Conservation (phyloP, 2,329 filamentous ascomycete genomes). For the Neopestalotiopsis clavispora region DNA sequence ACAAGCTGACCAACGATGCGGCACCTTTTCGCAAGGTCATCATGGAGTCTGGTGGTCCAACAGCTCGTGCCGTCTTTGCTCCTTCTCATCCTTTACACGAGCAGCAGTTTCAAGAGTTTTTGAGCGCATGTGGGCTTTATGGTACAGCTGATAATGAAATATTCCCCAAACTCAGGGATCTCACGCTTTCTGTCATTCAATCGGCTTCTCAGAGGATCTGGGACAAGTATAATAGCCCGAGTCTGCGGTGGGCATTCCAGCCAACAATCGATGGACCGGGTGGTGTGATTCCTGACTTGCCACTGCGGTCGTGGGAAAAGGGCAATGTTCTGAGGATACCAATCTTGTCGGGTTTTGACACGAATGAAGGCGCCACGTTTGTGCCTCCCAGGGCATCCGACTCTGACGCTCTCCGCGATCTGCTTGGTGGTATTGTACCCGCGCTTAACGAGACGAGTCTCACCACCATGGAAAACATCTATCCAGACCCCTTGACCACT, state of each 20-base stretch:
- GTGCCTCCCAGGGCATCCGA: conserved; percentile 55
- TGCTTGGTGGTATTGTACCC: conserved; percentile 68
- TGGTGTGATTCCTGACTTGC: conserved; percentile 60
- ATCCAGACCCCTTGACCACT: conserved; percentile 59
- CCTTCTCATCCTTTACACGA: conserved; percentile 62
- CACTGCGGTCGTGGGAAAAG: conserved; percentile 62
- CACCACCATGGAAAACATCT: conserved; percentile 59
- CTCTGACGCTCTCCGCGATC: conserved; percentile 58
- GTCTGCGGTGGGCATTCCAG: conserved; percentile 68
- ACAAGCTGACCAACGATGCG: conserved; percentile 33
- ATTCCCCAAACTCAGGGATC: conserved; percentile 53
- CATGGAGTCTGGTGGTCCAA: conserved; percentile 62
- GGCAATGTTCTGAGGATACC: conserved; percentile 60
- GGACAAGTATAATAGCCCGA: conserved; percentile 41
- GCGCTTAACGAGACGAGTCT: conserved; percentile 57
- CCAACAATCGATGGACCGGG: conserved; percentile 65
- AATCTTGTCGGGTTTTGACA: conserved; percentile 72
- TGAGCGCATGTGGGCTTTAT: conserved; percentile 55
- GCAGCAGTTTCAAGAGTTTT: conserved; percentile 60
- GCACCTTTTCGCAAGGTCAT: conserved; percentile 58
- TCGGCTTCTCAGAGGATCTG: conserved; percentile 50
- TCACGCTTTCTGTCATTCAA: conserved; percentile 44
- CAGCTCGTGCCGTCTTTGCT: conserved; percentile 56
- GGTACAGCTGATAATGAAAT: conserved; percentile 52
- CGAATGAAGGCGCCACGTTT: conserved; percentile 71